Base-by-base conservation (phyloP, 1,139 yeast genomes). In the Hanseniaspora gamundiae region DNA sequence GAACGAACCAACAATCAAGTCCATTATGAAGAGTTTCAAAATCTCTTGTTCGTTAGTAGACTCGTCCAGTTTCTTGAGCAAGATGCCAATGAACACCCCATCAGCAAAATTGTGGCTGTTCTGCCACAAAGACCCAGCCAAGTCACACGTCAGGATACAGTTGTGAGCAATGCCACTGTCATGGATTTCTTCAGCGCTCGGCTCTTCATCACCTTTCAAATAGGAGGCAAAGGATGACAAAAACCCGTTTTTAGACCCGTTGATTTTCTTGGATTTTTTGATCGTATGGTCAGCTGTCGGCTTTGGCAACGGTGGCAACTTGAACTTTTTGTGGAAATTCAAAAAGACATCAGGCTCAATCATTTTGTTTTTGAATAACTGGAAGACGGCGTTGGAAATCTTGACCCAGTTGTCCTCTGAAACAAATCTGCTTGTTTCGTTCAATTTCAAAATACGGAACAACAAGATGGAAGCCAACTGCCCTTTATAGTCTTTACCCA, bases 171-270 rank as follows among this genome's bases (percentile, higher is more conserved):
- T 80, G 21, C 82, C 62, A 0, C 97, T 83, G 2, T 86, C 74
- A 49, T 87, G 95, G 42, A 93, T 80, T 55, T 88, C 97, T 53
- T 83, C 94, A 47, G 83, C 94, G 1, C 93, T 75, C 3, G 98
- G 98, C 59, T 88, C 96, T 7, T 84, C 94, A 53, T 87, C 96
- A 14, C 96, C 93, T 52, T 93, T 84, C 61, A 93, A 72, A 56
- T 87, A 88, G 0, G 95, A 86, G 1, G 96, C 87, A 53, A 93
- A 80, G 0, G 97, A 83, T 1, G 95, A 84, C 47, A 93, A 74
- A 21, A 93, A 59, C 2, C 97, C 94, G 11, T 35, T 11, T 35
- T 38, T 44, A 16, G 31, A 33, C 53, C 78, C 82, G 20, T 70
- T 73, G 22, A 76, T 70, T 46, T 76, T 77, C 35, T 44, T 33